Evolutionary conservation across 371 early-diverging fungal species (phyloP).

Genomic region (Mucor lusitanicus): DNA sequence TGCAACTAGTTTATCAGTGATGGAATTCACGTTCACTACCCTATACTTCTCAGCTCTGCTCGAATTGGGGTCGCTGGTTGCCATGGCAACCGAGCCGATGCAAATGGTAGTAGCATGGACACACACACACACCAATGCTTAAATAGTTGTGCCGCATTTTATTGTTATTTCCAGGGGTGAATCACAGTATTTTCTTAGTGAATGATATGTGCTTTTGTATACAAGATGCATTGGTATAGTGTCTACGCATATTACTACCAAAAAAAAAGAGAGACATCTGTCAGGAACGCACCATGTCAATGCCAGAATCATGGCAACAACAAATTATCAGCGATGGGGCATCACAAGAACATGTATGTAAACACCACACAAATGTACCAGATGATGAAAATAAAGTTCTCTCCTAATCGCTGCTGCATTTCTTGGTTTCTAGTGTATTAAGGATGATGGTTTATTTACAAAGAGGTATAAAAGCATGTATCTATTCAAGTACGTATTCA

Average conservation of each 20-base stretch:
- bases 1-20: background rate
- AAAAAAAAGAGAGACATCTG: background rate
- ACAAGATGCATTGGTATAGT: background rate
- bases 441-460: background rate
- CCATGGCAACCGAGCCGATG: background rate
- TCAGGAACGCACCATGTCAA: background rate
- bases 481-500: background rate
- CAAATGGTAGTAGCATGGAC: background rate
- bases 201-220: background rate
- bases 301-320: background rate
- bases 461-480: background rate
- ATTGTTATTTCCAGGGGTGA: background rate
- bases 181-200: background rate
- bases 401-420: background rate
- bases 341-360: background rate
- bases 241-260: background rate
- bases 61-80: background rate
- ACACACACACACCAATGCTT: background rate
- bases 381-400: background rate
- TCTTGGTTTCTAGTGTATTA: background rate
- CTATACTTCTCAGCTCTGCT: background rate
- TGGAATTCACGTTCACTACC: background rate
- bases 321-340: background rate
- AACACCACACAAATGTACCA: background rate
- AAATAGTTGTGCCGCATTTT: too few relatives aligned